These are phyloP conservation scores for Spatholobus suberectus DNA, from an alignment of 306 rosid species.

Conservation along the genomic window DNA sequence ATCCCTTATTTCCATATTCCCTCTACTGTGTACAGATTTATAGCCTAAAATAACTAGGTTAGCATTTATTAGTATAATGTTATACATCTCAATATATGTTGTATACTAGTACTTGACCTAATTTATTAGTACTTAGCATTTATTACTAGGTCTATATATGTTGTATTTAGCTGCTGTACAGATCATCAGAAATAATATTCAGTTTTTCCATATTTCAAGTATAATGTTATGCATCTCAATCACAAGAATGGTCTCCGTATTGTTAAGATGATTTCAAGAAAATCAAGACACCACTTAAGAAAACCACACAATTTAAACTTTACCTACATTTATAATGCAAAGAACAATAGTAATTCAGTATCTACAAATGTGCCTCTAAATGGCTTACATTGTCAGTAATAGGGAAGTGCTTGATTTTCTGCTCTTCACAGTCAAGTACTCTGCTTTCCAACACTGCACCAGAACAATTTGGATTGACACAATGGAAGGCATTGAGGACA, in stretches of 20 bases:
- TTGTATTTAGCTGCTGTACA: neutral
- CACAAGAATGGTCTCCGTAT: neutral
- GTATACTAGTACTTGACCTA: too few species aligned
- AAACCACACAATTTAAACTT: constrained; percentile 29
- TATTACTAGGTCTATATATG: neutral
- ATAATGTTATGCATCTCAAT: neutral
- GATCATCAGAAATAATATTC: neutral
- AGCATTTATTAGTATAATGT: neutral
- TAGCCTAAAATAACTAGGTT: neutral
- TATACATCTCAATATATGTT: neutral
- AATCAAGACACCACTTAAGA: constrained; percentile 15
- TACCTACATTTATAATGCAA: constrained; percentile 7
- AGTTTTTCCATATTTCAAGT: neutral
- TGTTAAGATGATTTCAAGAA: constrained; percentile 7
- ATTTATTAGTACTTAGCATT: too few species aligned
- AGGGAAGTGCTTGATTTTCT: constrained; percentile 49
- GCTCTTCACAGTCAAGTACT: constrained; percentile 60
- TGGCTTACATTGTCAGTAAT: constrained; percentile 38
- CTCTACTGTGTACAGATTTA: neutral
- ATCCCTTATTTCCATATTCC: neutral
- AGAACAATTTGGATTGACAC: constrained; percentile 63
- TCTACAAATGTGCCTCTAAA: constrained; percentile 45
- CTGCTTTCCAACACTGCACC: constrained; percentile 77
- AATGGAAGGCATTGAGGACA: constrained; percentile 70
- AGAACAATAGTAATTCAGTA: constrained; percentile 38